Evolutionary conservation across 768 basidiomycete species (phyloP), one percentile per base, ranked within the genome.

Genomic region (Plicaturopsis crispa): DNA sequence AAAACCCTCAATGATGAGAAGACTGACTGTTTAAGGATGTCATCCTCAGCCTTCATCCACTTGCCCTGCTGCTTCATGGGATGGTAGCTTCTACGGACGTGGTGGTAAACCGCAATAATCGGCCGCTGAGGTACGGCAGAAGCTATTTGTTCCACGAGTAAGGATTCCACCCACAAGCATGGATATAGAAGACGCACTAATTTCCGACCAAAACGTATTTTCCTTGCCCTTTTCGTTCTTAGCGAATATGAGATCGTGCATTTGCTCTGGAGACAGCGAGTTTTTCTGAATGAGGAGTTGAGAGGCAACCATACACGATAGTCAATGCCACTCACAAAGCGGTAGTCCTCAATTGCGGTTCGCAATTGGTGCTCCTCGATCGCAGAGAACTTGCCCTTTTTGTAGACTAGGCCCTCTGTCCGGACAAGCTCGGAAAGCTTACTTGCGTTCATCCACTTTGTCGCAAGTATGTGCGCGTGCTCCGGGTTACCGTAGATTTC

Each of bases 361-460:
- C 61, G 69, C 1, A 89, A 57, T 44, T 80, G 79, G 18, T 76
- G 69, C 41, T 79, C 82, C 51, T 91, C 87, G 30, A 78, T 77
- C 0, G 80, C 74, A 18, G 85, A 87, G 50, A 91, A 91, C 52
- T 86, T 89, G 11, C 87, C 87, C 57, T 88, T 88, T 61, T 82
- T 88, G 56, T 86, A 89, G 2, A 84, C 72, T n/a, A 90, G 72
- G 22, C 87, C 86, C 65, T 85, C 71, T 18, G 68, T 73, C 53
- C 67, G 69, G 11, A 78, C 84, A 47, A 88, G 62, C 46, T 84
- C 78, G 4, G 75, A 68, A 17, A 90, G 59, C 56, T 86, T 83
- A 8, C 59, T 61, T 4, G 84, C 67, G 41, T 71, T 78, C 59
- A 88, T 64, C 87, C 87, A 90, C 52, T 82, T 88, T 34, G 74